Evolutionary conservation across 805 yeast genomes (phyloP), one percentile per base, ranked within the genome.

Genomic region (Saturnispora silvae): DNA sequence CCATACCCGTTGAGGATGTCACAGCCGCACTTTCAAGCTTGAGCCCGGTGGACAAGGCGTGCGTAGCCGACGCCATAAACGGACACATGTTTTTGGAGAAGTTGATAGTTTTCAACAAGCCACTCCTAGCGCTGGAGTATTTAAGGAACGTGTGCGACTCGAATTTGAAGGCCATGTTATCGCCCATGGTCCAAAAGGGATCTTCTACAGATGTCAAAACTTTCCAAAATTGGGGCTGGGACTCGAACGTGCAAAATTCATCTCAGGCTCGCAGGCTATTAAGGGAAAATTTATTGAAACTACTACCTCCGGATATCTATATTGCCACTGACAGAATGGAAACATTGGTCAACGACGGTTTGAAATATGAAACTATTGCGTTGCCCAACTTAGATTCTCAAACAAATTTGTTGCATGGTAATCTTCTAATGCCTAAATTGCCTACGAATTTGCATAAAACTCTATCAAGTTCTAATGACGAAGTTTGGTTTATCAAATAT

Each of bases 401-500:
- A 51, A 20, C 48, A 44, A 33, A 45, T 26, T 20, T 33, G 20
- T 16, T 24, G 17, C 26, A 27, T 19, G 24, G 26, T 9, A 28
- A 20, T 20, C 20, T 16, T 3, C 16, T 22, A 29, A 34, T 30
- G 33, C 18, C 35, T 33, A 14, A 27, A 30, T 8, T 53, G 42
- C 84, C 85, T 1, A 64, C 64, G 16, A 60, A 59, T 3, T 54
- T 70, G 3, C 50, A 70, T 10, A 64, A 65, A 39, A 64, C 68
- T 0, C 56, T 81, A 5, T 45, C 57, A 1, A 62, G 65, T 31
- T 92, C 82, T 49, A 55, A 60, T 1, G 75, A 78, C 50, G 95
- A 87, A 54, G 89, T 84, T 10, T 87, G 96, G 96, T 80, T 67
- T 51, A 66, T 81, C 11, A 71, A 72, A 40, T 86, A 83, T 51